Conservation (phyloP, 306 rosid genomes). For the Cyamopsis tetragonoloba region DNA sequence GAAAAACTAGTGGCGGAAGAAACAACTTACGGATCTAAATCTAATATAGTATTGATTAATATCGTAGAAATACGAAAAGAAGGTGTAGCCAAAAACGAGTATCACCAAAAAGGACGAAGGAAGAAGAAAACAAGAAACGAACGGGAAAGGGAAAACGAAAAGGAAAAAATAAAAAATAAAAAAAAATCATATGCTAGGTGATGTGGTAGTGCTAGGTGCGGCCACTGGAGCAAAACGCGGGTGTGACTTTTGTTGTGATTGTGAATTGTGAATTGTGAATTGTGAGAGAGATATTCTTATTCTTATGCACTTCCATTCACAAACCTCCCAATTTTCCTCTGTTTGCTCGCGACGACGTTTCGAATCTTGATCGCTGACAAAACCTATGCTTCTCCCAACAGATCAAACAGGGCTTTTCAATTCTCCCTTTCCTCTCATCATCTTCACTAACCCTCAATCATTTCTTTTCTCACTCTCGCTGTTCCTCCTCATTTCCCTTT, state of each 20-base stretch:
- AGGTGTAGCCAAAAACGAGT: background rate
- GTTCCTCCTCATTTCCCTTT: background rate
- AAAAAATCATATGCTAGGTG: background rate
- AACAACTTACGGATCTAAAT: no score
- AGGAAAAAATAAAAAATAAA: background rate
- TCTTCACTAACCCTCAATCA: background rate
- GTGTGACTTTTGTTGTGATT: background rate
- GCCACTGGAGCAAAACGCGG: conserved; percentile 35
- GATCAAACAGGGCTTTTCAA: background rate
- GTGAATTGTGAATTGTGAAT: no score
- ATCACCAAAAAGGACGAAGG: conserved; percentile 1
- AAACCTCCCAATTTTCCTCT: conserved; percentile 16
- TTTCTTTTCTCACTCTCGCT: background rate
- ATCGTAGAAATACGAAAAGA: background rate
- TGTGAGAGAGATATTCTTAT: no score
- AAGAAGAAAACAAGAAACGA: conserved; percentile 17
- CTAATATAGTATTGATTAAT: background rate
- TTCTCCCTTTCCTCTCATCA: background rate
- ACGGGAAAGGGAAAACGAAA: no score
- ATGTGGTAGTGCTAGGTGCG: conserved; percentile 10
- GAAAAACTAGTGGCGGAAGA: background rate
- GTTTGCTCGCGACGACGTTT: conserved; percentile 38
- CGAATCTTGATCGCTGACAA: conserved; percentile 44
- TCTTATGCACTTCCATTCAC: conserved; percentile 24
- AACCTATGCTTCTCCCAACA: conserved; percentile 20